Conservation (phyloP, 352 stramenopile species). For the Phytopythium delawarense region DNA sequence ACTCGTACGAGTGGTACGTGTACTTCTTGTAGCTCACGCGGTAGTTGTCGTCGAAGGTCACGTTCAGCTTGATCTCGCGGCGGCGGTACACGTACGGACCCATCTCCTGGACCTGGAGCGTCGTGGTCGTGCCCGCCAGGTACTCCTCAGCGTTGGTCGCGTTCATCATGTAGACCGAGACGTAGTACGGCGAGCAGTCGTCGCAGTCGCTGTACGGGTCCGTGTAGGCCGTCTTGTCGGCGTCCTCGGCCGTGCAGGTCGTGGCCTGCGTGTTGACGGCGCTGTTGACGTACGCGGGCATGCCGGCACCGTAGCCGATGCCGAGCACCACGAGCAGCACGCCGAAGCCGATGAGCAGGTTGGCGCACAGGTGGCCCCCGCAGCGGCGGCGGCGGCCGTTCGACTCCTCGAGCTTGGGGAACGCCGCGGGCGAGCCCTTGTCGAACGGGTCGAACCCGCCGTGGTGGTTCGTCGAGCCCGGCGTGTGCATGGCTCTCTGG, state of each 20-base stretch:
- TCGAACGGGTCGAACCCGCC: constrained; percentile 10
- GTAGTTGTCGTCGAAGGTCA: constrained; percentile 50
- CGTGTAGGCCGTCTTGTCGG: constrained; percentile 35
- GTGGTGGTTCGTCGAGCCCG: constrained; percentile 15
- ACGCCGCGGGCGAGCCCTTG: constrained; percentile 15
- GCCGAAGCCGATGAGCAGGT: constrained; percentile 30
- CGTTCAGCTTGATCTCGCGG: constrained; percentile 56
- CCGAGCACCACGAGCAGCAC: constrained; percentile 33
- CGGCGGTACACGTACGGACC: constrained; percentile 71
- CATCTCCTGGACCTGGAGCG: constrained; percentile 60
- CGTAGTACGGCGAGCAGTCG: constrained; percentile 75
- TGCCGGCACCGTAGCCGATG: constrained; percentile 47
- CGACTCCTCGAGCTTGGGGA: constrained; percentile 25
- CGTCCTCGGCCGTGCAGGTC: constrained; percentile 33
- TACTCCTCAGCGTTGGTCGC: constrained; percentile 68
- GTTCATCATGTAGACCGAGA: constrained; percentile 65
- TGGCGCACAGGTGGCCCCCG: constrained; percentile 28
- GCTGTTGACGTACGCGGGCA: constrained; percentile 49
- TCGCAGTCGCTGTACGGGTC: constrained; percentile 72
- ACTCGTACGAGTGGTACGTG: constrained; percentile 64
- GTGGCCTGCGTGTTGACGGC: constrained; percentile 34
- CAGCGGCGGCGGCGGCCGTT: constrained; percentile 18
- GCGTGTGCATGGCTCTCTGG: constrained; percentile 12
- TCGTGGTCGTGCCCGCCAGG: constrained; percentile 33
- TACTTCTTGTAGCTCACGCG: constrained; percentile 73